phyloP scores from a whole-genome alignment of 768 basidiomycete species.

The Amanita muscaria region DNA sequence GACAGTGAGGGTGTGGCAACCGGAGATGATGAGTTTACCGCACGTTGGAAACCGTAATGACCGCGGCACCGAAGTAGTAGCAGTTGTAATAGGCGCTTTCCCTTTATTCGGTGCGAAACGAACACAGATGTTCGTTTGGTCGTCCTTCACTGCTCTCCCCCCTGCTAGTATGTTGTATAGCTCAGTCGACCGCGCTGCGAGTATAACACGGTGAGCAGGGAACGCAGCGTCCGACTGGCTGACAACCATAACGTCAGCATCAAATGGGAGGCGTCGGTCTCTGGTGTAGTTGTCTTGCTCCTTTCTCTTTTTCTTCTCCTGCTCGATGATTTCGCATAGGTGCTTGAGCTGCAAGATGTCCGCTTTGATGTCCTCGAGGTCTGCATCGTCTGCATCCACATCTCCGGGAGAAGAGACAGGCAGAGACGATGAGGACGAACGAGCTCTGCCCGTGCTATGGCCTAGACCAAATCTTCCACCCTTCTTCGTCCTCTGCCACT shows the following conservation, averaged over 20 bases:
- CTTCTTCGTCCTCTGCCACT: constrained; percentile 4
- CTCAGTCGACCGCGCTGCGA: constrained; percentile 47
- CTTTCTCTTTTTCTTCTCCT: constrained; percentile 20
- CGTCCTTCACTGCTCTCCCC: constrained; percentile 9
- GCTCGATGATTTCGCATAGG: constrained; percentile 25
- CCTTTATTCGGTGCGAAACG: constrained; percentile 13
- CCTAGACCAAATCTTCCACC: constrained; percentile 5
- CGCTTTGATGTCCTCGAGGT: constrained; percentile 18
- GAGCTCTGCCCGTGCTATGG: no score
- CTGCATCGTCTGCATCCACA: constrained; percentile 26
- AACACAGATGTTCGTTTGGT: constrained; percentile 11
- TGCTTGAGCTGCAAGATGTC: constrained; percentile 28
- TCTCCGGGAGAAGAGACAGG: constrained; percentile 17
- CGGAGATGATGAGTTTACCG: constrained; percentile 35
- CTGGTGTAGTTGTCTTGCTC: constrained; percentile 13
- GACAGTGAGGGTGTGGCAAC: constrained; percentile 55
- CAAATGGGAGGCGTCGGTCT: constrained; percentile 28
- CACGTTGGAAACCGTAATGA: no score
- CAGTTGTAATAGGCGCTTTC: constrained; percentile 13
- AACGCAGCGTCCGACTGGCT: constrained; percentile 31
- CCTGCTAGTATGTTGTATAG: constrained; percentile 37
- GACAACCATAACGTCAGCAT: constrained; percentile 56
- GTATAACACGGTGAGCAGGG: constrained; percentile 58
- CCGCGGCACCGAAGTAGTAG: no score
- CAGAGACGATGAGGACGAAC: background rate